phyloP scores from a whole-genome alignment of 164 flowering plant genomes.

The Vitis rotundifolia region DNA sequence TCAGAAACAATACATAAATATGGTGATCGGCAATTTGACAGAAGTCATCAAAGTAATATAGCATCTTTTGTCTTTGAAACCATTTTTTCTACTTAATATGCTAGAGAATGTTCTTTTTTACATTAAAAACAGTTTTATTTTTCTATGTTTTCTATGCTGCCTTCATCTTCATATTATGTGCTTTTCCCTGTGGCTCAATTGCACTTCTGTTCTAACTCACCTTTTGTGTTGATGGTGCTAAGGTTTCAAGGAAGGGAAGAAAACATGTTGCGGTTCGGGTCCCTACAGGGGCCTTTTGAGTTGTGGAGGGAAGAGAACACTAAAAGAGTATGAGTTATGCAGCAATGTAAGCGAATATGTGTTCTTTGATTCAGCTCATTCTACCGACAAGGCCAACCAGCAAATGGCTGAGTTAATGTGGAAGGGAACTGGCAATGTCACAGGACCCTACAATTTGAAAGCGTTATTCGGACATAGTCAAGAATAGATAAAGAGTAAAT shows the following conservation, averaged over 20 bases:
- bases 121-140: no score
- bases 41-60: conserved; percentile 11
- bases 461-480: no score
- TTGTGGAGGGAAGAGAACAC: conserved; percentile 10
- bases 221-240: not conserved
- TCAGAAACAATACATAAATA: conserved; percentile 2
- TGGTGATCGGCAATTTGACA: conserved; percentile 28
- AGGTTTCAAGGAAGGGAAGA: conserved; percentile 8
- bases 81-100: no score
- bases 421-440: conserved; percentile 1
- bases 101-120: no score
- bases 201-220: no score
- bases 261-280: no score
- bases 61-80: not conserved
- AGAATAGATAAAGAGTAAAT: no score
- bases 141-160: not conserved
- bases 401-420: conserved; percentile 33
- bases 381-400: conserved; percentile 21
- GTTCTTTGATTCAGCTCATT: conserved; percentile 30
- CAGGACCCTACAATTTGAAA: no score
- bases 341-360: conserved; percentile 21
- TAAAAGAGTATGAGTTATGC: conserved; percentile 20
- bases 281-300: no score
- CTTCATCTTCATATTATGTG: not conserved
- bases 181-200: no score